Evolutionary conservation across 2,329 filamentous ascomycete genomes (phyloP), one percentile per base, ranked within the genome.

Genomic region (Fonsecaea nubica): DNA sequence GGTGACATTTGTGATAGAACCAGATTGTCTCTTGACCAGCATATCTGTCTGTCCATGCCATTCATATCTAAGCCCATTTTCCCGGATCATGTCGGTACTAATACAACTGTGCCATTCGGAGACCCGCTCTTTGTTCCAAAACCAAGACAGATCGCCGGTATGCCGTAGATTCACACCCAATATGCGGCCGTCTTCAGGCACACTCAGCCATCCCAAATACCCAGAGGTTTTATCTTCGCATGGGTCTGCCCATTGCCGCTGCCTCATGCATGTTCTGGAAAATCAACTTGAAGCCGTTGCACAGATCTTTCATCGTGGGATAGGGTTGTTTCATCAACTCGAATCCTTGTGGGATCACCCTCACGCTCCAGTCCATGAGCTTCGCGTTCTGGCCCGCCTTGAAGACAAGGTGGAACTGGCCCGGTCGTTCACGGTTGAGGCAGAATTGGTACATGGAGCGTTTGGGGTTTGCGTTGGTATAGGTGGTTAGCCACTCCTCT

Each of bases 401-500:
- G 87, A 97, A 99, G 82, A 93, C 96, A 48, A 99, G 86, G 82
- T 89, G 90, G 81, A 99, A 99, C 82, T 97, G 97, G 38, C 95
- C 95, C 0, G 95, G 92, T 76, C 94, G 90, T 79, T 93, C 93
- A 38, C 90, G 86, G 77, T 98, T 93, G 76, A 97, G 89, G 84
- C 94, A 98, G 84, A 99, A 98, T 54, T 92, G 91, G 78, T 99
- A 99, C 72, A 92, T 91, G 68, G 92, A 96, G 69, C 93, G 92
- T 76, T 90, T 93, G 10, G 95, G 94, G 78, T 99, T 98, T 77
- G 95, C 95, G 77, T 95, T 91, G 75, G 94, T 95, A 81, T 98
- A 99, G 10, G 93, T 97, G 36, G 90, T 92, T 72, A 99, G 86
- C 94, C 95, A 99, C 86, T 91, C 89, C 80, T 97, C 94, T 97